Percentiles rank a stretch among this genome's conserved stretches.
These are phyloP conservation scores for Holtermanniella nyarrowii DNA, from an alignment of 768 basidiomycete species.

Conservation along the genomic window DNA sequence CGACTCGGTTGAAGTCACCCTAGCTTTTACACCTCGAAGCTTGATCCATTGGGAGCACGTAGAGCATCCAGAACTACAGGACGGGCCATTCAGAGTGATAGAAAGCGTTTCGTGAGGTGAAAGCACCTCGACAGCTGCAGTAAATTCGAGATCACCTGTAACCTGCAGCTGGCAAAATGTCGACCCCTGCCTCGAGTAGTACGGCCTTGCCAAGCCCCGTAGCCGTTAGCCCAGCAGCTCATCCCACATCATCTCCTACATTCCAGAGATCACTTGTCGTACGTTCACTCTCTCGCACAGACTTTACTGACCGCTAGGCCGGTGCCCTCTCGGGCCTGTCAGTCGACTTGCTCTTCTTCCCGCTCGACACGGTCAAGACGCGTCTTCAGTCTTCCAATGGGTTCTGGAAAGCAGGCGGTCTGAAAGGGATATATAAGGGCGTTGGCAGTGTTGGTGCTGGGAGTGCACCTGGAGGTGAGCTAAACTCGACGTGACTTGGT, in stretches of 20 bases:
- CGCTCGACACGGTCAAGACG: conserved; percentile 93
- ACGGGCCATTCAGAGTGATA: no score
- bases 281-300: conserved; percentile 2
- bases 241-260: conserved; percentile 11
- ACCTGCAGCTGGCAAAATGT: no score
- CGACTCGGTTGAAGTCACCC: no score
- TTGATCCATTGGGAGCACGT: no score
- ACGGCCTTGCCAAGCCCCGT: no score
- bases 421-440: conserved; percentile 83
- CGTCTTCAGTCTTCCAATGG: conserved; percentile 82
- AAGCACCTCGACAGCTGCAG: no score
- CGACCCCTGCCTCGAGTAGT: no score
- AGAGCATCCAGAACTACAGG: no score
- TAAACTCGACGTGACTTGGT: not conserved
- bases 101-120: no score
- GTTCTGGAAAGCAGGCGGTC: conserved; percentile 73
- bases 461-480: conserved; percentile 82
- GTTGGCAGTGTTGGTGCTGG: conserved; percentile 89
- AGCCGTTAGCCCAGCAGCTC: no score
- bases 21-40: no score
- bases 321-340: conserved; percentile 85
- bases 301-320: conserved; percentile 46
- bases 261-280: conserved; percentile 23
- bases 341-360: conserved; percentile 92
- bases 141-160: no score